phyloP scores from a whole-genome alignment of 2,329 filamentous ascomycete genomes.

The Ophiognomonia clavigignenti-juglandacearum region DNA sequence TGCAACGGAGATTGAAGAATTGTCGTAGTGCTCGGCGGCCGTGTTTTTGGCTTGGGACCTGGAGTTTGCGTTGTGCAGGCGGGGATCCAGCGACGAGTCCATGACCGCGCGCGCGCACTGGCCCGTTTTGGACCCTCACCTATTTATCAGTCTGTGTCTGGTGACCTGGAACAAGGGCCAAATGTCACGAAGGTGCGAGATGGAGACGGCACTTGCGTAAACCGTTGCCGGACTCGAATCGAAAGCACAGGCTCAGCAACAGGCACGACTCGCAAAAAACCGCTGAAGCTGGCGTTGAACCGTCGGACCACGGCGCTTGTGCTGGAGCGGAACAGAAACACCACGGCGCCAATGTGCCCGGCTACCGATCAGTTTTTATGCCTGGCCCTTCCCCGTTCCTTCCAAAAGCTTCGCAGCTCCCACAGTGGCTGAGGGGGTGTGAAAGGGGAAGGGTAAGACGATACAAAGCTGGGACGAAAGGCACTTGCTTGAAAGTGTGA shows the following conservation, averaged over 20 bases:
- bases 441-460: too few relatives aligned
- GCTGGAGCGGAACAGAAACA: slow-evolving; percentile 1
- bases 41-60: not conserved
- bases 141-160: too few relatives aligned
- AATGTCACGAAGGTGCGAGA: too few relatives aligned
- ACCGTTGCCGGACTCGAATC: not conserved
- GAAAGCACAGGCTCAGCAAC: not conserved
- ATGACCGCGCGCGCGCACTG: slow-evolving; percentile 3
- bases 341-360: slow-evolving; percentile 6
- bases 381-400: too few relatives aligned
- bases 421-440: too few relatives aligned
- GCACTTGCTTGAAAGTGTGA: too few relatives aligned
- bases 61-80: slow-evolving; percentile 12
- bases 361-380: slow-evolving; percentile 8
- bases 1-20: slow-evolving; percentile 8
- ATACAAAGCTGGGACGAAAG: too few relatives aligned
- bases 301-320: slow-evolving; percentile 15
- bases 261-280: slow-evolving; percentile 1
- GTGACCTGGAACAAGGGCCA: too few relatives aligned
- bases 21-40: not conserved
- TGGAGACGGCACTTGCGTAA: not conserved
- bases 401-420: not conserved
- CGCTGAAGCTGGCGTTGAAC: not conserved
- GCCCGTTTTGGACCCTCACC: slow-evolving; percentile 1
- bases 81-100: slow-evolving; percentile 17